Conservation (phyloP, 108 stramenopile genomes). For the Cylindrotheca closterium region DNA sequence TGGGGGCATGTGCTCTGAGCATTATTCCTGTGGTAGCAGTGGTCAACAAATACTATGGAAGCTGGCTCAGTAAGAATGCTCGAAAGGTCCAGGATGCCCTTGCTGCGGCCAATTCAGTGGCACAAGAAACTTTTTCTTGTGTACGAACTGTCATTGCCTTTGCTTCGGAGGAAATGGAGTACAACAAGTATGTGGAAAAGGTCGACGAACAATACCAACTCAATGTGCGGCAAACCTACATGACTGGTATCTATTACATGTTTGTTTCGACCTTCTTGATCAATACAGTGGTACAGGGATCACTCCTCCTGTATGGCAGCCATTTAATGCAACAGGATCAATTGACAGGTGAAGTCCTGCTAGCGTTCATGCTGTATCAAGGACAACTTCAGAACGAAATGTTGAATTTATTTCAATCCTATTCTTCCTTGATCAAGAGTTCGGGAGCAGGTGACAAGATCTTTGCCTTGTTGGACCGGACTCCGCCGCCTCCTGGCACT, state of each 20-base stretch:
- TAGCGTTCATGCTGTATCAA: constrained; percentile 97
- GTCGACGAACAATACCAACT: constrained; percentile 79
- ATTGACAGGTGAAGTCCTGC: constrained; percentile 71
- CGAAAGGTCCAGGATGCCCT: constrained; percentile 76
- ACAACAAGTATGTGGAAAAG: constrained; percentile 58
- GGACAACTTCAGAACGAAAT: constrained; percentile 87
- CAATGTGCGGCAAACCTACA: constrained; percentile 75
- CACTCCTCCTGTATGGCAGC: constrained; percentile 69
- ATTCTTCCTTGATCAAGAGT: constrained; percentile 89
- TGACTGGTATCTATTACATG: constrained; percentile 90
- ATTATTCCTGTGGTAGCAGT: constrained; percentile 82
- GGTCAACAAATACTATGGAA: constrained; percentile 84
- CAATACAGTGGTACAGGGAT: constrained; percentile 85
- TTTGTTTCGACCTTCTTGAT: constrained; percentile 84
- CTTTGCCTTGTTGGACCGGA: constrained; percentile 75
- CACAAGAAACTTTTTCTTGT: constrained; percentile 79
- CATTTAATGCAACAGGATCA: constrained; percentile 55
- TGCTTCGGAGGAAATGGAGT: constrained; percentile 71
- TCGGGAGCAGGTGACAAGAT: constrained; percentile 95
- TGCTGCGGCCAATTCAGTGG: constrained; percentile 78
- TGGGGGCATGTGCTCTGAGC: constrained; percentile 72
- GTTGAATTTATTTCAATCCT: constrained; percentile 88
- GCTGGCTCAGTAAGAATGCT: constrained; percentile 78
- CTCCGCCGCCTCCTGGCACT: constrained; percentile 68
- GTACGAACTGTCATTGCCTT: constrained; percentile 86